phyloP scores from a whole-genome alignment of 148 eudicot genomes.

The Suaeda aralocaspica region DNA sequence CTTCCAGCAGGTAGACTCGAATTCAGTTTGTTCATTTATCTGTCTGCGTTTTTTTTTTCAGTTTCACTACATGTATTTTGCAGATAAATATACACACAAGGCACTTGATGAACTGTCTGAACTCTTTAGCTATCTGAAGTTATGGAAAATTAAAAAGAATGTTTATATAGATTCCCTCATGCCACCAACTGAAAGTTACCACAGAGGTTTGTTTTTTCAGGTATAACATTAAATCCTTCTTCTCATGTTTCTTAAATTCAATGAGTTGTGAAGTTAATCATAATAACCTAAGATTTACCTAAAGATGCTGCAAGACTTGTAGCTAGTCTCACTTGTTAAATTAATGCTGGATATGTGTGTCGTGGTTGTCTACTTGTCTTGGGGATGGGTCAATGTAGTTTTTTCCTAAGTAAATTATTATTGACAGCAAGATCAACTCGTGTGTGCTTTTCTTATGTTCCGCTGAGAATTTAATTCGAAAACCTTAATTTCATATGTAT shows the following conservation, averaged over 20 bases:
- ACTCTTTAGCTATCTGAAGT: conserved; percentile 67
- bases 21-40: not conserved
- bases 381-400: not conserved
- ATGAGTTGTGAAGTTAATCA: not conserved
- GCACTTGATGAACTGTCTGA: conserved; percentile 91
- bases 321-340: not conserved
- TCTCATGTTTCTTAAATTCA: not conserved
- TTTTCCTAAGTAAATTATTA: not conserved
- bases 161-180: conserved; percentile 77
- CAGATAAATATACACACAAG: conserved; percentile 63
- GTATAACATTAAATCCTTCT: conserved; percentile 30
- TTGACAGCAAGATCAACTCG: not conserved
- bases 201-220: conserved; percentile 89
- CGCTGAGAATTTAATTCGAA: no score
- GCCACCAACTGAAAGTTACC: conserved; percentile 87
- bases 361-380: not conserved
- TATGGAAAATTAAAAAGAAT: conserved; percentile 69
- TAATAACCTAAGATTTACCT: not conserved
- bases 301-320: not conserved
- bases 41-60: conserved; percentile 5
- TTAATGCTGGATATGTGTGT: not conserved
- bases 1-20: conserved; percentile 67
- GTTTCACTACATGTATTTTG: conserved; percentile 20
- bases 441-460: no score
- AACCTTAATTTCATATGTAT: not conserved